Percentiles rank a stretch among this genome's conserved stretches.
Evolutionary conservation across 2,329 filamentous ascomycete genomes (phyloP).

Genomic region (Drechslera avenae): DNA sequence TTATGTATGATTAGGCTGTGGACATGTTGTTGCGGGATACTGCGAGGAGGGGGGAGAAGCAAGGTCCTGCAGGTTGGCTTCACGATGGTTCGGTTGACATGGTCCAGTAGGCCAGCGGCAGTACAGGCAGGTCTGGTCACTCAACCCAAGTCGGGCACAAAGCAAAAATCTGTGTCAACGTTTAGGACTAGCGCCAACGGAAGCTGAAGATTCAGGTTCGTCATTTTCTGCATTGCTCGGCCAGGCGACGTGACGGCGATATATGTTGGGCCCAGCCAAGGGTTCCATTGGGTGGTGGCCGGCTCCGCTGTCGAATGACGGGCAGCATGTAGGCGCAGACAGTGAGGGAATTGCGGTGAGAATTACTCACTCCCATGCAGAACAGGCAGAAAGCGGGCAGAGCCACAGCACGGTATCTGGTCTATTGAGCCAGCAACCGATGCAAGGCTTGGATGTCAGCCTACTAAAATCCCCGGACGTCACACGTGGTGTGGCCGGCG

Average conservation of each 20-base stretch:
- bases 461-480: constrained; percentile 14
- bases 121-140: background rate
- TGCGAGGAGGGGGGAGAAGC: no score
- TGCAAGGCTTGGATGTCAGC: background rate
- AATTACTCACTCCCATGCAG: constrained; percentile 7
- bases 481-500: constrained; percentile 12
- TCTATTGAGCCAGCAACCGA: constrained; percentile 10
- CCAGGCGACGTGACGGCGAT: constrained; percentile 6
- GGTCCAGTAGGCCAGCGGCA: background rate
- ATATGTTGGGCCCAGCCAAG: background rate
- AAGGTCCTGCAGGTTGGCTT: no score
- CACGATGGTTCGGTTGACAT: no score
- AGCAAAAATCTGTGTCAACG: constrained; percentile 6
- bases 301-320: constrained; percentile 1
- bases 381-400: background rate
- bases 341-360: constrained; percentile 15
- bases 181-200: constrained; percentile 2
- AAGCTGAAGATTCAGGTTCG: constrained; percentile 3
- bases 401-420: constrained; percentile 2
- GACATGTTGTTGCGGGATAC: no score
- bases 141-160: background rate
- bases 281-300: background rate
- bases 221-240: constrained; percentile 10
- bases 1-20: no score
- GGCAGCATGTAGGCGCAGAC: constrained; percentile 2